Conservation (phyloP, 2,329 filamentous ascomycete genomes). For the Amauroascus niger region DNA sequence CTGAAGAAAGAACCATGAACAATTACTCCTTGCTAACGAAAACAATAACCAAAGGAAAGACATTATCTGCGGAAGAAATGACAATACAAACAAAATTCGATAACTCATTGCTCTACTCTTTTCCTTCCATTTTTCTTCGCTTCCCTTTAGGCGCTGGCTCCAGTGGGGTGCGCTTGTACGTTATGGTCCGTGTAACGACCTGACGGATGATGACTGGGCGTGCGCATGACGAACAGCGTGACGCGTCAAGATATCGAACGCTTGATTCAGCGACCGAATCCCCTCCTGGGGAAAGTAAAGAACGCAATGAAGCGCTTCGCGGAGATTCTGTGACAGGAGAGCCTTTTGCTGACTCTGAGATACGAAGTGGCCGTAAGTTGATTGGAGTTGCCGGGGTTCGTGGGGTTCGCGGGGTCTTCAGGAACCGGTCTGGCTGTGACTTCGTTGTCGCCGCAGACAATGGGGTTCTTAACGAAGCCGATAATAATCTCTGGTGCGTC, state of each 20-base stretch:
- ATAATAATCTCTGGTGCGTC: constrained; percentile 42
- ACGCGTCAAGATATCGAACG: constrained; percentile 51
- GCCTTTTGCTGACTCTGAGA: constrained; percentile 61
- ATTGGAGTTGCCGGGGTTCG: constrained; percentile 41
- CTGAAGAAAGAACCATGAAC: not conserved
- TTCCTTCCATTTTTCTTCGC: constrained; percentile 57
- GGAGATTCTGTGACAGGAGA: constrained; percentile 60
- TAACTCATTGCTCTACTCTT: constrained; percentile 1
- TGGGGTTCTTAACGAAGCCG: constrained; percentile 52
- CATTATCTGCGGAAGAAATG: not conserved
- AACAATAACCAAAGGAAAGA: not conserved
- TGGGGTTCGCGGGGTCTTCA: constrained; percentile 46
- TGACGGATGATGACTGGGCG: constrained; percentile 65
- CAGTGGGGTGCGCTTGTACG: constrained; percentile 66
- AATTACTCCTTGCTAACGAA: constrained; percentile 6
- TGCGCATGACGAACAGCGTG: constrained; percentile 47
- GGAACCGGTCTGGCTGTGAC: constrained; percentile 38
- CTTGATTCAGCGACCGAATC: constrained; percentile 69
- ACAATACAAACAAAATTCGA: no score
- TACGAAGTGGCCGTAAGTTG: constrained; percentile 52
- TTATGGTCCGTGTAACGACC: constrained; percentile 78
- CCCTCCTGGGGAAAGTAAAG: constrained; percentile 66
- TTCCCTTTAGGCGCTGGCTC: constrained; percentile 87
- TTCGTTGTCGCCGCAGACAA: constrained; percentile 42
- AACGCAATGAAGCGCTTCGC: constrained; percentile 54